These are phyloP conservation scores for Microcyclospora tardicrescens DNA, from an alignment of 2,329 filamentous ascomycete species.

Conservation along the genomic window DNA sequence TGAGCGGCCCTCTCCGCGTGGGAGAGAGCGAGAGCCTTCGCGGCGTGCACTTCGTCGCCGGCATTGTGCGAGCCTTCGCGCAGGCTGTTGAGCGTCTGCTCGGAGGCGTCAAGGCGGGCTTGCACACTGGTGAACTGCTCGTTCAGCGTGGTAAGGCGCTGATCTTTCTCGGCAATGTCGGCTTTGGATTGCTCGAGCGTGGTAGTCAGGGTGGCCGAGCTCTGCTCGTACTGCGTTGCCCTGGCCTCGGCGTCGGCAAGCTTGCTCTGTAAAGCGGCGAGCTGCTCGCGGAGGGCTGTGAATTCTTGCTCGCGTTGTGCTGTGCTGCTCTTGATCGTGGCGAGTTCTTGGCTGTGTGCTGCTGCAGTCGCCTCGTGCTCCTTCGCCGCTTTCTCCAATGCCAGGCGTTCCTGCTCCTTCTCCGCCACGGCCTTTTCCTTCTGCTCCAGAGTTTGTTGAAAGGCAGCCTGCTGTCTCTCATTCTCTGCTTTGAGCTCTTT, in stretches of 20 bases:
- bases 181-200: not conserved
- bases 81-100: not conserved
- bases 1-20: not conserved
- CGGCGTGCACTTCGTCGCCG: not conserved
- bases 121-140: too few relatives aligned
- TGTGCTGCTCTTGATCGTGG: not conserved
- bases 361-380: not conserved
- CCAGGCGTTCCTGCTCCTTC: slow-evolving; percentile 1
- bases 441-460: not conserved
- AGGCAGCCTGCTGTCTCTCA: not conserved
- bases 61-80: not conserved
- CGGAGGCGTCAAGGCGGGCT: too few relatives aligned
- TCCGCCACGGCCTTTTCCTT: not conserved
- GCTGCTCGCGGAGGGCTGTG: not conserved
- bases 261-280: not conserved
- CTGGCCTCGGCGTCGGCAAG: not conserved
- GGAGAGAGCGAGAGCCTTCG: not conserved
- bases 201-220: not conserved
- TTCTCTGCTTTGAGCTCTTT: not conserved
- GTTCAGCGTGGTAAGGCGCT: too few relatives aligned
- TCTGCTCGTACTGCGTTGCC: not conserved
- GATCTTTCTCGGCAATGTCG: not conserved
- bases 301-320: slow-evolving; percentile 1
- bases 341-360: too few relatives aligned
- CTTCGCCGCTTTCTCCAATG: not conserved